phyloP scores from a whole-genome alignment of 176 grass and related monocot species.

The Lolium multiflorum region DNA sequence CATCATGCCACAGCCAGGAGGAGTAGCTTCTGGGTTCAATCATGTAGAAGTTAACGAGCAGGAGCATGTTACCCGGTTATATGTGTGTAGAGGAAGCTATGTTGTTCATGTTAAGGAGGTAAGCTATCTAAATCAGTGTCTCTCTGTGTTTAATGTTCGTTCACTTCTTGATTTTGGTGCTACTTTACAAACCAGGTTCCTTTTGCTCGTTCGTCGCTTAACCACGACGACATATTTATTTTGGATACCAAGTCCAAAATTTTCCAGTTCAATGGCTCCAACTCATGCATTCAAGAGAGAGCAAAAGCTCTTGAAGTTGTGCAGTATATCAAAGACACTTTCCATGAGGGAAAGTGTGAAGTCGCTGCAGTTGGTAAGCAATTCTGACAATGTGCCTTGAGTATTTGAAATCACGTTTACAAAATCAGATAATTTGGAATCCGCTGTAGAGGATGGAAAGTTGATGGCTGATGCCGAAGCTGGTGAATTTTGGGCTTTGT shows the following conservation, averaged over 20 bases:
- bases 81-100: slow-evolving; percentile 92
- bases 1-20: slow-evolving; percentile 94
- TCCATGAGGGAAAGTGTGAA: slow-evolving; percentile 91
- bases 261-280: slow-evolving; percentile 96
- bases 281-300: slow-evolving; percentile 98
- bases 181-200: slow-evolving; percentile 68
- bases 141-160: neutral
- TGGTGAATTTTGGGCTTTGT: slow-evolving; percentile 98
- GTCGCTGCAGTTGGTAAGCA: slow-evolving; percentile 86
- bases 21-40: slow-evolving; percentile 83
- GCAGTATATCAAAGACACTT: slow-evolving; percentile 95
- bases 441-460: slow-evolving; percentile 80
- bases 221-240: slow-evolving; percentile 97
- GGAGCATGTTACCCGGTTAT: slow-evolving; percentile 79
- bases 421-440: slow-evolving; percentile 37
- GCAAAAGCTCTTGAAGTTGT: slow-evolving; percentile 98
- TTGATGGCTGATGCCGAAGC: slow-evolving; percentile 95
- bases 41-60: slow-evolving; percentile 76
- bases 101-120: slow-evolving; percentile 98
- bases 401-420: slow-evolving; percentile 2
- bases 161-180: slow-evolving; percentile 36
- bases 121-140: slow-evolving; percentile 44
- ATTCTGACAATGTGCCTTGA: neutral
- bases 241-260: slow-evolving; percentile 96
- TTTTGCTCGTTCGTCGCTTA: slow-evolving; percentile 82